Percentiles rank a stretch among this genome's conserved stretches.
Evolutionary conservation across 495 filamentous ascomycete species (phyloP).

Genomic region (Penicillium dipodomyicola): DNA sequence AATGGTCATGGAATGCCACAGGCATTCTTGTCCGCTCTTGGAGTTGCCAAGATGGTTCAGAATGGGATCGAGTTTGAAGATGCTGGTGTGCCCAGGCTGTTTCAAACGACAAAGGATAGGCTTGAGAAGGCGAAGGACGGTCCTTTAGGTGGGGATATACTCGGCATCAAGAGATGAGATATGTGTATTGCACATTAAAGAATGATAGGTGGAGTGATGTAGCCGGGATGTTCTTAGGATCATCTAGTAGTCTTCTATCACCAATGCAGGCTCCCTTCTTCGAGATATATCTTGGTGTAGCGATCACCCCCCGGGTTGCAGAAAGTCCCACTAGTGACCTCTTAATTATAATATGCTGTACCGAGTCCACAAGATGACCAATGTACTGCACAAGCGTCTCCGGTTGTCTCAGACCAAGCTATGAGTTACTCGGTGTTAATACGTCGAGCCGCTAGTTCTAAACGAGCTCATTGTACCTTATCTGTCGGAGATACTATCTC

Average conservation of each 20-base stretch:
- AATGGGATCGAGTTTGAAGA: constrained; percentile 36
- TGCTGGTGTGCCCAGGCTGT: constrained; percentile 34
- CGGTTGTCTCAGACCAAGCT: too few relatives aligned
- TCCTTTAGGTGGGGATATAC: background rate
- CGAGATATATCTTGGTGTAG: too few relatives aligned
- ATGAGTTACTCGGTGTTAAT: too few relatives aligned
- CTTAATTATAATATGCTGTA: too few relatives aligned
- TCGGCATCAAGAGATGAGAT: background rate
- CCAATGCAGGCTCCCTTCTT: background rate
- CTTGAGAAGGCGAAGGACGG: background rate
- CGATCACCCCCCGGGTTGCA: too few relatives aligned
- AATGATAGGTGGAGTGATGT: background rate
- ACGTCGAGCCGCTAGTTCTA: background rate
- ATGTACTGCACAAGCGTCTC: too few relatives aligned
- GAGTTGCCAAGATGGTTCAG: constrained; percentile 48
- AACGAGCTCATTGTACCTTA: background rate
- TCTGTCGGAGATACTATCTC: background rate
- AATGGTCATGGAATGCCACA: constrained; percentile 57
- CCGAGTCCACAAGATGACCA: too few relatives aligned
- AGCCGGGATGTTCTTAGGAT: background rate
- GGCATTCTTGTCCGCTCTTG: constrained; percentile 41
- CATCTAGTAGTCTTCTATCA: background rate
- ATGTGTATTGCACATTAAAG: background rate
- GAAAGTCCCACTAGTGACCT: too few relatives aligned
- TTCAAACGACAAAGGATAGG: constrained; percentile 25